Evolutionary conservation across 768 basidiomycete species (phyloP), one percentile per base, ranked within the genome.

Genomic region (Porpolomopsis calyptriformis): DNA sequence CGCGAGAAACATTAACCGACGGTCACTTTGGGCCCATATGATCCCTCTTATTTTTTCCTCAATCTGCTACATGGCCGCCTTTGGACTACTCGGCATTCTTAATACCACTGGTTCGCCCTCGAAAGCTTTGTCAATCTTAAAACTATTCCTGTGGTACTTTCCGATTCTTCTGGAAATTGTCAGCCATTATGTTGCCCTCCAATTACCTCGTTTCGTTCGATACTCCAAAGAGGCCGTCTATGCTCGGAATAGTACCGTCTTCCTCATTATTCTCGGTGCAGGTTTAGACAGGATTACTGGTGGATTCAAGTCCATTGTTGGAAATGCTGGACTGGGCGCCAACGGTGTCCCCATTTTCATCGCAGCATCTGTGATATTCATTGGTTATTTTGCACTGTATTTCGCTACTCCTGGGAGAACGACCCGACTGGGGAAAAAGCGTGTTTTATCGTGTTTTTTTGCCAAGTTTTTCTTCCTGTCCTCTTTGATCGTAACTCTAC

Each of bases 231-330:
- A 29, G 22, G 5, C 14, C 22, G 19, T 44, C 27, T 33, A 31
- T 18, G 29, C 23, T 2, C 27, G 43, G 3, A 34, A 10, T 19
- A 31, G 40, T 25, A 41, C 40, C 4, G 6, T 41, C 2, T 41
- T 41, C 27, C 19, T 41, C 40, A 41, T 41, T 25, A 41, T 41
- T n/a, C 24, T 41, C 2, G 40, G 40, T 18, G 40, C 40, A 14
- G 40, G 40, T n/a, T 23, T 35, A 19, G 43, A 44, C 43, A 44
- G 20, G 26, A 44, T 44, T 31, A 44, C 43, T 14, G 26, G 6
- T n/a, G 43, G 43, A 8, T 44, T 44, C 43, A 14, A 44, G 33
- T 3, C 27, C 27, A 31, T 44, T 19, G 22, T 44, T 5, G 43
- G 43, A 33, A 44, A 44, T 31, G 33, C 24, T 9, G 43, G 43